A percentile compares a stretch with the other conserved stretches of the same genome.
Evolutionary conservation across 1,284 basidiomycete species (phyloP).

Genomic region (Trichosporon ovoides): DNA sequence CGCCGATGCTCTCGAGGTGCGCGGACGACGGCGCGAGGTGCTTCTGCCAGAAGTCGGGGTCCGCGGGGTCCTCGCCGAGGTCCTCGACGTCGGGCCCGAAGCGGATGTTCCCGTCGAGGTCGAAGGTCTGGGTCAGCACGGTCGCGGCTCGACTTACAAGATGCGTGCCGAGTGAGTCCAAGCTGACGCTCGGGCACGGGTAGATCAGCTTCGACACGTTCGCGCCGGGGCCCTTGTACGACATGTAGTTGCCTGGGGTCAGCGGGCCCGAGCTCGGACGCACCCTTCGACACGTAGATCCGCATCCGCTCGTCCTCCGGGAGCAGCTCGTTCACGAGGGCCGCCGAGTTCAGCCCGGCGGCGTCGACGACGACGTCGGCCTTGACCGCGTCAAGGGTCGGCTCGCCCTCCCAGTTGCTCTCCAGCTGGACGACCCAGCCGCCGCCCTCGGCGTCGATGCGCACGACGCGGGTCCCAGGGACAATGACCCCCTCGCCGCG

Average conservation of each 20-base stretch:
- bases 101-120: constrained; percentile 76
- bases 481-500: constrained; percentile 62
- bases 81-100: constrained; percentile 95
- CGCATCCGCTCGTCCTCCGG: constrained; percentile 56
- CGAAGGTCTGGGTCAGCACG: constrained; percentile 57
- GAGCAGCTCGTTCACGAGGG: constrained; percentile 67
- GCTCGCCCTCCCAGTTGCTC: constrained; percentile 57
- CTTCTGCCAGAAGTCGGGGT: constrained; percentile 68
- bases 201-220: constrained; percentile 75
- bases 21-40: constrained; percentile 66
- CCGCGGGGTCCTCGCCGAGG: constrained; percentile 57
- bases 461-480: constrained; percentile 77
- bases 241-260: constrained; percentile 66
- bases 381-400: constrained; percentile 63
- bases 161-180: constrained; percentile 77
- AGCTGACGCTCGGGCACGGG: constrained; percentile 66
- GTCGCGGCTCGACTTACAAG: constrained; percentile 48
- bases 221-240: constrained; percentile 71
- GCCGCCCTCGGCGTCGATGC: constrained; percentile 60
- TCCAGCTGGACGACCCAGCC: constrained; percentile 62
- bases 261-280: constrained; percentile 12
- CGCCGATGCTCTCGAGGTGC: constrained; percentile 60
- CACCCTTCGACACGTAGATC: constrained; percentile 66
- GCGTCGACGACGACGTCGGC: constrained; percentile 81
- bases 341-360: constrained; percentile 70